Evolutionary conservation across 805 yeast genomes (phyloP).

Genomic region (Starmerella powellii): DNA sequence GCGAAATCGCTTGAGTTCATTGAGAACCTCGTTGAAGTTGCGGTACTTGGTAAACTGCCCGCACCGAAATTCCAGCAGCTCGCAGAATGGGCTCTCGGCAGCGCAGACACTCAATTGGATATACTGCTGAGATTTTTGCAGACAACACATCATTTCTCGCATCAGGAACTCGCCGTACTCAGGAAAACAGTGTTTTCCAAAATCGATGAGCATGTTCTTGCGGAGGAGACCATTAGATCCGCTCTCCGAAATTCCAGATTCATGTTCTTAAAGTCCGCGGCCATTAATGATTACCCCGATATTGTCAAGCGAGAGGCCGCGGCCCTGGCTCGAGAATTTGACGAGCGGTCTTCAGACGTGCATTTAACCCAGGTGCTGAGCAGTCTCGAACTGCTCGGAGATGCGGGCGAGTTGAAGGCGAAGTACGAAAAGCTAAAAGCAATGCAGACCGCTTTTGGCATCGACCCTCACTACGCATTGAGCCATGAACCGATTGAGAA

Average conservation of each 20-base stretch:
- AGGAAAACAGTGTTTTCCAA: constrained; percentile 11
- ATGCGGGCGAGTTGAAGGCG: not conserved
- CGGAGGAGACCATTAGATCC: constrained; percentile 1
- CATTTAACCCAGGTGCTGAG: constrained; percentile 4
- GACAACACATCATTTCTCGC: not conserved
- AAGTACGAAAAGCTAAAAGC: constrained; percentile 1
- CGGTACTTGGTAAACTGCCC: constrained; percentile 2
- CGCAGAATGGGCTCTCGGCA: constrained; percentile 19
- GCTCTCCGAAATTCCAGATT: constrained; percentile 13
- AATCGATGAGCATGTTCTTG: constrained; percentile 5
- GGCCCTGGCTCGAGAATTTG: constrained; percentile 6
- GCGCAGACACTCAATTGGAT: constrained; percentile 10
- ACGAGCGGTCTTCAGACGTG: not conserved
- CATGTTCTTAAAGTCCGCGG: constrained; percentile 10
- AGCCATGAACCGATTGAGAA: constrained; percentile 23
- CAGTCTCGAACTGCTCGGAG: constrained; percentile 9
- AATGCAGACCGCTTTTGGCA: constrained; percentile 8
- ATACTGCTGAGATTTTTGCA: constrained; percentile 11
- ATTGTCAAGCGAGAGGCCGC: constrained; percentile 4
- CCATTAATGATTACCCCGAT: not conserved
- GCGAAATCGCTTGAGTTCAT: constrained; percentile 4
- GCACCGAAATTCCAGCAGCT: constrained; percentile 11
- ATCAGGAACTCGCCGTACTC: constrained; percentile 8
- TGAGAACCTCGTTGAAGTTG: constrained; percentile 6
- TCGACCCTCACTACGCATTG: constrained; percentile 12